Evolutionary conservation across 208 protist genomes (phyloP).

Genomic region (Trichomonas vaginalis): DNA sequence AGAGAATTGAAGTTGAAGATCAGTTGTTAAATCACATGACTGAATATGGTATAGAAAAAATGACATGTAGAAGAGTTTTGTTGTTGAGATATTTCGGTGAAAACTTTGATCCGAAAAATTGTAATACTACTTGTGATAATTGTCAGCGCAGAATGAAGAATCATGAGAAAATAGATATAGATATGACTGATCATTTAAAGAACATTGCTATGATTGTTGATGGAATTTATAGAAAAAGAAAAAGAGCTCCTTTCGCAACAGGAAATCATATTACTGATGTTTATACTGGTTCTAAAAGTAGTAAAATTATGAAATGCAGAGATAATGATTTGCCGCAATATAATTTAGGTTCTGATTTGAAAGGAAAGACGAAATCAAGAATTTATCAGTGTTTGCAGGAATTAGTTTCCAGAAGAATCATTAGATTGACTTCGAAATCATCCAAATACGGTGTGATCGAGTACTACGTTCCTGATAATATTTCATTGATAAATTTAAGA

Average conservation of each 20-base stretch:
- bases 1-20: background rate
- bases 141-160: background rate
- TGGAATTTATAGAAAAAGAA: background rate
- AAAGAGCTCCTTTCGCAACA: background rate
- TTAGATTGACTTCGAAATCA: background rate
- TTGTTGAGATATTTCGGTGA: slow-evolving; percentile 18
- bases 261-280: background rate
- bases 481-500: background rate
- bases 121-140: slow-evolving; percentile 23
- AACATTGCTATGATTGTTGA: background rate
- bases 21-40: background rate
- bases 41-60: background rate
- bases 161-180: background rate
- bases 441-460: background rate
- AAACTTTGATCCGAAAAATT: background rate
- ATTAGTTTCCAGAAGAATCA: background rate
- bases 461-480: background rate
- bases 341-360: background rate
- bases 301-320: background rate
- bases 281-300: background rate
- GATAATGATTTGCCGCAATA: background rate
- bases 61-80: background rate
- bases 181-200: background rate
- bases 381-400: background rate
- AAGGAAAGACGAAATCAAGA: background rate